phyloP scores from a whole-genome alignment of 306 rosid genomes.

The Pyrus bretschneideri region DNA sequence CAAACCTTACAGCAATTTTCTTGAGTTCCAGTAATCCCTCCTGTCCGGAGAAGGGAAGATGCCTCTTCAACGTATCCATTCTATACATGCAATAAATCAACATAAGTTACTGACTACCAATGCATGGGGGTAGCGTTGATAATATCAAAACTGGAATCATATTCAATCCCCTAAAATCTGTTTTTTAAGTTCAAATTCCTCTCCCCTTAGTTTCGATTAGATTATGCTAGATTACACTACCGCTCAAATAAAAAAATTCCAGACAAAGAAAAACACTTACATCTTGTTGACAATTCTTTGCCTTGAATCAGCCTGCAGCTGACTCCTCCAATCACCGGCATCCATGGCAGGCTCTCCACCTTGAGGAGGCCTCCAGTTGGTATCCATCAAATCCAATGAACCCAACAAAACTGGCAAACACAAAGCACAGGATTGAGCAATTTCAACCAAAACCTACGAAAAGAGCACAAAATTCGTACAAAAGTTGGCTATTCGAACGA shows the following conservation, averaged over 20 bases:
- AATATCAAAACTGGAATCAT: neutral
- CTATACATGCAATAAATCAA: constrained; percentile 23
- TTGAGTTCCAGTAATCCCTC: constrained; percentile 56
- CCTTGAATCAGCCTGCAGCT: constrained; percentile 36
- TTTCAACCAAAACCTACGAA: neutral
- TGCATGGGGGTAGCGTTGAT: neutral
- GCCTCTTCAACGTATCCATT: constrained; percentile 62
- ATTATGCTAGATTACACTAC: neutral
- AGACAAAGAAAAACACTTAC: constrained; percentile 10
- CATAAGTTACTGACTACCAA: neutral
- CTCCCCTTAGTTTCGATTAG: no score
- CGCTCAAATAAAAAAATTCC: neutral
- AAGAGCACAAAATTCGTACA: neutral
- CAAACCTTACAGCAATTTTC: constrained; percentile 68
- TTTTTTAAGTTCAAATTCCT: neutral
- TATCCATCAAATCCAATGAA: constrained; percentile 10
- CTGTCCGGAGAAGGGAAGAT: constrained; percentile 49
- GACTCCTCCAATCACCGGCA: constrained; percentile 46
- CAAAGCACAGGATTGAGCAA: neutral
- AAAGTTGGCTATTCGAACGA: neutral
- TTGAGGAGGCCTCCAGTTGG: constrained; percentile 19
- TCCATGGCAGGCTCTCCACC: constrained; percentile 27
- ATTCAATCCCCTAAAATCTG: neutral
- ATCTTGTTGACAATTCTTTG: constrained; percentile 50
- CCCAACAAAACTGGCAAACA: neutral